Percentiles rank a stretch among this genome's conserved stretches.
These are phyloP conservation scores for Hemerocallis citrina DNA, from an alignment of 106 monocot species.

Conservation along the genomic window DNA sequence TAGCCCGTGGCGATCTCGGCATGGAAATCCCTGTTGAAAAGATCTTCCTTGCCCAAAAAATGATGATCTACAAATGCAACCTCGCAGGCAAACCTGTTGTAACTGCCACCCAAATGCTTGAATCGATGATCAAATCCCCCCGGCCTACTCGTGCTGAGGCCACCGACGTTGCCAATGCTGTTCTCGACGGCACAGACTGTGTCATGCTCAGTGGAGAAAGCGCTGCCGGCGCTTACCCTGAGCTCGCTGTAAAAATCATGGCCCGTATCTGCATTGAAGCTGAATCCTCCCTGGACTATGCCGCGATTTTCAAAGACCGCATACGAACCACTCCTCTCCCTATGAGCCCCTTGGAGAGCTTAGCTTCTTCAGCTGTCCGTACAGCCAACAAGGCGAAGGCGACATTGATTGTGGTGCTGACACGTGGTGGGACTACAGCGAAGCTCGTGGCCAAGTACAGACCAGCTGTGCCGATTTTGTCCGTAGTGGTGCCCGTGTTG, in stretches of 20 bases:
- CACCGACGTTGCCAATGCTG: conserved; percentile 65
- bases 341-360: conserved; percentile 49
- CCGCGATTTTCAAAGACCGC: conserved; percentile 33
- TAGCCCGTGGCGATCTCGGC: conserved; percentile 50
- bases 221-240: conserved; percentile 51
- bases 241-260: conserved; percentile 43
- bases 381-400: conserved; percentile 38
- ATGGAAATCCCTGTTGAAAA: conserved; percentile 64
- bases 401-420: conserved; percentile 28
- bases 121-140: conserved; percentile 70
- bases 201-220: conserved; percentile 67
- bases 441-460: conserved; percentile 52
- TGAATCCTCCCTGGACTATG: conserved; percentile 43
- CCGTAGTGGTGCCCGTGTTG: conserved; percentile 41
- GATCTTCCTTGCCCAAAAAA: conserved; percentile 59
- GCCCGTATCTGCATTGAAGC: conserved; percentile 50
- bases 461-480: conserved; percentile 37
- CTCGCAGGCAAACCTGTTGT: conserved; percentile 52
- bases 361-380: conserved; percentile 37
- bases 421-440: conserved; percentile 42
- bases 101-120: conserved; percentile 69
- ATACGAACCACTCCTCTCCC: conserved; percentile 28
- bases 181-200: conserved; percentile 61
- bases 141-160: conserved; percentile 69
- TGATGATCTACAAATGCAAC: conserved; percentile 75